Base-by-base conservation (phyloP, 2,329 filamentous ascomycete species). In the Plenodomus lindquistii region DNA sequence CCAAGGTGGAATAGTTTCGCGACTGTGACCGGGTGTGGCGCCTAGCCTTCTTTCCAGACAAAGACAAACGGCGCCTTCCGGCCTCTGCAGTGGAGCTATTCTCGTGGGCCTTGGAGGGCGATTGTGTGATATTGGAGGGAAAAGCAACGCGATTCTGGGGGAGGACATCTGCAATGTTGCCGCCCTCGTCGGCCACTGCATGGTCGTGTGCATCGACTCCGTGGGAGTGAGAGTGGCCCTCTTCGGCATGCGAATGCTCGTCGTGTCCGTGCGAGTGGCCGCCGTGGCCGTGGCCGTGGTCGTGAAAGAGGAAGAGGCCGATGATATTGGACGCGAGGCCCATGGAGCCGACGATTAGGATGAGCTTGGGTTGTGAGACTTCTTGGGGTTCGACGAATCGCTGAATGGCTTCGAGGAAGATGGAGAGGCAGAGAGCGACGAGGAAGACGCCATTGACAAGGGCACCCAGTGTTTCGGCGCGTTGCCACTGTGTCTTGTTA, bases 401-500 rank as follows among this genome's bases (percentile, higher is more conserved):
- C 64, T 92, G 91, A 52, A 97, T 83, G 15, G 94, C 94, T 74
- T 99, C 94, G 63, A 99, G 85, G 66, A 97, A 89, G 73, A 99
- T 99, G 42, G 93, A 95, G 47, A 99, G 81, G 76, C 94, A 99
- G 8, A 99, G 83, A 7, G 94, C 94, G 67, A 99, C 94, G 37
- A 99, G 81, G 77, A 99, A 99, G 38, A 97, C 93, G 59, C 94
- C 94, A 66, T 99, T 99, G 75, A 97, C 90, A 63, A 97, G 86
- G 40, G 94, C 94, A 66, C 94, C 94, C 5, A 99, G 81, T 10
- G 96, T 97, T 79, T 99, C 94, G 29, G 94, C 94, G 61, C 94
- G 90, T 79, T 97, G 88, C 89, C 92, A 99, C 88, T 93, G 62
- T 29, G 18, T 16, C 27, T 10, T 18, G 50, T 72, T 36, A 72